phyloP scores from a whole-genome alignment of 2,329 filamentous ascomycete species.

The Colletotrichum zoysiae region DNA sequence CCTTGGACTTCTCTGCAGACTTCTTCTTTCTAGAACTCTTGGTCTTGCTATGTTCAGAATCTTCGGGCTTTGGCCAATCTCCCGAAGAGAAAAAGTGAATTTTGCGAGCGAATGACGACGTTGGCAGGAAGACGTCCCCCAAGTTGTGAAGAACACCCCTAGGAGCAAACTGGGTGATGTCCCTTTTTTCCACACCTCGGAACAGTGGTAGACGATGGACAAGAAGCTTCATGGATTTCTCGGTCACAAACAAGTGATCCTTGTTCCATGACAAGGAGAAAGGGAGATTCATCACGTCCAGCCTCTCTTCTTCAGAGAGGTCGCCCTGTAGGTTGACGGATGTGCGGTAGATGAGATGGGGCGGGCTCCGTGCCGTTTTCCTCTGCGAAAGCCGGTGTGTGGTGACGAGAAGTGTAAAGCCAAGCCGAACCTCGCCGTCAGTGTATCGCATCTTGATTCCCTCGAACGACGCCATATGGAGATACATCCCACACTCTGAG shows the following conservation, averaged over 20 bases:
- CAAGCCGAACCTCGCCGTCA: too few species aligned
- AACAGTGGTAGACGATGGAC: neutral
- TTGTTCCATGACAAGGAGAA: neutral
- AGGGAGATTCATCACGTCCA: neutral
- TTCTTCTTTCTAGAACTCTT: neutral
- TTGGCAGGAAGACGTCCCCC: neutral
- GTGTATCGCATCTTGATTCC: too few species aligned
- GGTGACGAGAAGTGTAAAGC: too few species aligned
- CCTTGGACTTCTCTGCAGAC: neutral
- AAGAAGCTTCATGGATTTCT: rapidly evolving
- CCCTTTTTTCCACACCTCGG: too few species aligned
- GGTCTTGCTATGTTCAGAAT: neutral
- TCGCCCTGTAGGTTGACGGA: neutral
- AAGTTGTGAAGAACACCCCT: neutral
- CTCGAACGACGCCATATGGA: too few species aligned
- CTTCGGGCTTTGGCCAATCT: neutral
- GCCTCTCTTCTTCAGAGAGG: neutral
- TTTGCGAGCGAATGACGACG: neutral
- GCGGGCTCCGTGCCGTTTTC: too few species aligned
- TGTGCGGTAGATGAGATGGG: too few species aligned
- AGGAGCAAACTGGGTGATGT: too few species aligned
- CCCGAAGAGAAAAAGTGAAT: neutral
- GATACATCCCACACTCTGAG: too few species aligned
- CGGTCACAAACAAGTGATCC: neutral
- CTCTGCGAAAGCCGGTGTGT: neutral